These are phyloP conservation scores for Patellifolia procumbens DNA, from an alignment of 179 eudicot genomes.

Conservation along the genomic window DNA sequence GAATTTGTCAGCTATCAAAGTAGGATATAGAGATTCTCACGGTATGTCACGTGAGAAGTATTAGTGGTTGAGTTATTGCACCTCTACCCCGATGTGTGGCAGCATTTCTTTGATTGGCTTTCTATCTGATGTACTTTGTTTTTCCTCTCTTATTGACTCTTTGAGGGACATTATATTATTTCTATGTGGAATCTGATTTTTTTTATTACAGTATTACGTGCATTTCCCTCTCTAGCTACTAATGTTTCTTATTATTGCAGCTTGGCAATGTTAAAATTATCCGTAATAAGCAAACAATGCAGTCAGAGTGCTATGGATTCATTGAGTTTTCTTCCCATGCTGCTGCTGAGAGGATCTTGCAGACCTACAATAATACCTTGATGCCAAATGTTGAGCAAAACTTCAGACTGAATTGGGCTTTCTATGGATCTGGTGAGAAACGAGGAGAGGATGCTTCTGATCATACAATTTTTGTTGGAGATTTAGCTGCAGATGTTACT, in stretches of 20 bases:
- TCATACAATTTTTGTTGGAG: constrained; percentile 87
- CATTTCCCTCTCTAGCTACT: neutral
- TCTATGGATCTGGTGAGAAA: constrained; percentile 80
- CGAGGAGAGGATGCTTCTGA: constrained; percentile 72
- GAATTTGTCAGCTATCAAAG: too few species aligned
- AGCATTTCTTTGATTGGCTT: neutral
- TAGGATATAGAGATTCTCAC: neutral
- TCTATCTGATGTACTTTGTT: neutral
- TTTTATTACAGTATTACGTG: neutral
- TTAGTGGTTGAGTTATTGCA: neutral
- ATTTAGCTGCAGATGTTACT: constrained; percentile 84
- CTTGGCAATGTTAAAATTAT: constrained; percentile 63
- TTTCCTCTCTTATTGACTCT: neutral
- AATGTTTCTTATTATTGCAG: constrained; percentile 40
- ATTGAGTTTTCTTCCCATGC: constrained; percentile 66
- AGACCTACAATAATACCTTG: constrained; percentile 56
- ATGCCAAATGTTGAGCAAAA: constrained; percentile 82
- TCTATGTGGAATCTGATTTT: neutral
- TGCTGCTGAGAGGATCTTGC: constrained; percentile 74
- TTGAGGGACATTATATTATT: neutral
- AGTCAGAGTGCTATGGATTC: constrained; percentile 90
- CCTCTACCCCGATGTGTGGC: too few species aligned
- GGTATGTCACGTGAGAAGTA: neutral
- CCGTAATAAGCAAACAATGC: constrained; percentile 71
- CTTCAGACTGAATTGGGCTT: constrained; percentile 88